Percentiles rank a stretch among this genome's conserved stretches.
Conservation (phyloP, 164 flowering plant species). For the Protea cynaroides region DNA sequence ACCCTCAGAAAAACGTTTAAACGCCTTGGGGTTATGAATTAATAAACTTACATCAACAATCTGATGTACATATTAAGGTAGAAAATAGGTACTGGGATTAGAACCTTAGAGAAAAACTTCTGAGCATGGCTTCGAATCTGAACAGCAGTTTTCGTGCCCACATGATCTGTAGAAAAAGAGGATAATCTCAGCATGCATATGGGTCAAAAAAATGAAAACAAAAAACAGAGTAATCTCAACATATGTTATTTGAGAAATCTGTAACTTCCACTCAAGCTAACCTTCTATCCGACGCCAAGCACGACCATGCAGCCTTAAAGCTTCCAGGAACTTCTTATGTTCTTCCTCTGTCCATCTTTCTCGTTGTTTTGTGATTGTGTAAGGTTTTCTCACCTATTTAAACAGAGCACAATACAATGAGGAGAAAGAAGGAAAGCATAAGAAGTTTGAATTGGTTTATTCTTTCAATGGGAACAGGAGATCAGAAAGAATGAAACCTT, state of each 20-base stretch:
- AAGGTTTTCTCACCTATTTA: slow-evolving; percentile 50
- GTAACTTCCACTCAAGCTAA: slow-evolving; percentile 5
- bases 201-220: background rate
- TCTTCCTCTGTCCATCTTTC: slow-evolving; percentile 73
- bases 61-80: slow-evolving; percentile 14
- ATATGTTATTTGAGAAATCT: background rate
- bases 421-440: background rate
- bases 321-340: slow-evolving; percentile 60
- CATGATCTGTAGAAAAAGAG: slow-evolving; percentile 49
- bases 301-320: slow-evolving; percentile 53
- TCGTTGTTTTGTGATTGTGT: slow-evolving; percentile 60
- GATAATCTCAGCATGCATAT: slow-evolving; percentile 9
- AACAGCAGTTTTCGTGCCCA: slow-evolving; percentile 84
- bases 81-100: slow-evolving; percentile 16
- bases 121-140: slow-evolving; percentile 96
- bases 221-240: too few species aligned
- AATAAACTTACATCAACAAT: slow-evolving; percentile 19
- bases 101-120: slow-evolving; percentile 86
- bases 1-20: slow-evolving; percentile 16
- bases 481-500: slow-evolving; percentile 35
- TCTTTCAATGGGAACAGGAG: background rate
- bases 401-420: background rate
- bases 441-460: background rate
- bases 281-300: slow-evolving; percentile 73
- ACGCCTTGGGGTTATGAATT: slow-evolving; percentile 13